Conservation (phyloP, 75 land plant species). For the Sequoiadendron giganteum region DNA sequence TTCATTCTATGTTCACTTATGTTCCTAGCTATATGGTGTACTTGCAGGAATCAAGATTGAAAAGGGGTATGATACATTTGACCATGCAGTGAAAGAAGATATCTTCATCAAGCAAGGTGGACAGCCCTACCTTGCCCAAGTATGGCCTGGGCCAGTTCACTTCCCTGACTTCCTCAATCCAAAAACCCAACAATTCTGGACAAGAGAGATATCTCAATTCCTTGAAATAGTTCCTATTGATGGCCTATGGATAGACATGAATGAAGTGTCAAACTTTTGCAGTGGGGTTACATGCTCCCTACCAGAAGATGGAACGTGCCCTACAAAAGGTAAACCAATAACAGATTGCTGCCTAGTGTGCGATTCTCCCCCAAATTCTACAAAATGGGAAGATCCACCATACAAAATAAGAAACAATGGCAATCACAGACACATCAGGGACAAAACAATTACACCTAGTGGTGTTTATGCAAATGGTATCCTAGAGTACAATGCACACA, state of each 20-base stretch:
- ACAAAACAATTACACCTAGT: conserved; percentile 29
- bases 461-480: conserved; percentile 27
- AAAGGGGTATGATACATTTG: conserved; percentile 44
- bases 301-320: conserved; percentile 15
- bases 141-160: conserved; percentile 64
- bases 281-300: conserved; percentile 26
- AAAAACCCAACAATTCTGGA: conserved; percentile 25
- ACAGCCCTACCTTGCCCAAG: conserved; percentile 54
- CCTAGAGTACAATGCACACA: conserved; percentile 40
- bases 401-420: conserved; percentile 27
- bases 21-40: neutral
- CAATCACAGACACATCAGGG: conserved; percentile 20
- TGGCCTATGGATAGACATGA: conserved; percentile 57
- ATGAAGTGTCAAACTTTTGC: conserved; percentile 46
- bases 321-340: conserved; percentile 3
- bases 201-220: conserved; percentile 27
- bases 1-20: neutral
- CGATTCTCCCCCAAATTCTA: neutral
- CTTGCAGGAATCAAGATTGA: conserved; percentile 48
- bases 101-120: conserved; percentile 63
- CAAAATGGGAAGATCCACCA: conserved; percentile 42
- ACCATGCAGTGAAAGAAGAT: conserved; percentile 43
- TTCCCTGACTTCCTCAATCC: conserved; percentile 35
- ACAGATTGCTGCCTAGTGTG: conserved; percentile 33
- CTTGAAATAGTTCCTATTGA: conserved; percentile 34